Evolutionary conservation across 495 filamentous ascomycete species (phyloP).

Genomic region (Aspergillus avenaceus): DNA sequence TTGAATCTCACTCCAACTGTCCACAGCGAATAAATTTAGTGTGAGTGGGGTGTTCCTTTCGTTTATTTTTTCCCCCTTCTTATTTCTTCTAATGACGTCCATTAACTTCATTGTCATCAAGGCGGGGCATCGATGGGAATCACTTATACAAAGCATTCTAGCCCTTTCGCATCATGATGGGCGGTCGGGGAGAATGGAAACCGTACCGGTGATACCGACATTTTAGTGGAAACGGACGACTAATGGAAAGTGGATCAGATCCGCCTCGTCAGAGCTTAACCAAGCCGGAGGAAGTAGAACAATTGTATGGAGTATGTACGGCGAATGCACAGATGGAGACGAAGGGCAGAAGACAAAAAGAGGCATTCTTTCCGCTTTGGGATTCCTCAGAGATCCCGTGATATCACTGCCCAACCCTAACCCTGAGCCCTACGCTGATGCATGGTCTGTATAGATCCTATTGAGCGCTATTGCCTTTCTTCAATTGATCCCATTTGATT

Average conservation of each 20-base stretch:
- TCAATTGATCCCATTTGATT: too few relatives aligned
- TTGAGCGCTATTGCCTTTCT: neutral
- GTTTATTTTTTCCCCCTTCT: neutral
- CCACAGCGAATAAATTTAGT: neutral
- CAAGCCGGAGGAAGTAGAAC: neutral
- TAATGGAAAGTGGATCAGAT: neutral
- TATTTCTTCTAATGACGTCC: too few relatives aligned
- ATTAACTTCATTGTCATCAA: neutral
- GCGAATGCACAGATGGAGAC: neutral
- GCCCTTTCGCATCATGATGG: too few relatives aligned
- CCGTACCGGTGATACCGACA: neutral
- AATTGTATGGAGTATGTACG: neutral
- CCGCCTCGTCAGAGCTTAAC: neutral
- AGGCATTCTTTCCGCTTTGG: neutral
- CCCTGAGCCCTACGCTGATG: slow-evolving; percentile 11
- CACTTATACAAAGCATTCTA: too few relatives aligned
- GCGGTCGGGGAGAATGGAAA: neutral
- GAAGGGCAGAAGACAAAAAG: neutral
- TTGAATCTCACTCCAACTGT: neutral
- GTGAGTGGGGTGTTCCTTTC: neutral
- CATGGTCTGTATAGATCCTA: too few relatives aligned
- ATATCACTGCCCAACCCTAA: slow-evolving; percentile 5
- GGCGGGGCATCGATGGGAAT: slow-evolving; percentile 3
- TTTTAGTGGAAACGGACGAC: neutral
- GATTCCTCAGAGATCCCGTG: slow-evolving; percentile 6